Evolutionary conservation across 306 rosid genomes (phyloP).

Genomic region (Rosa persica): DNA sequence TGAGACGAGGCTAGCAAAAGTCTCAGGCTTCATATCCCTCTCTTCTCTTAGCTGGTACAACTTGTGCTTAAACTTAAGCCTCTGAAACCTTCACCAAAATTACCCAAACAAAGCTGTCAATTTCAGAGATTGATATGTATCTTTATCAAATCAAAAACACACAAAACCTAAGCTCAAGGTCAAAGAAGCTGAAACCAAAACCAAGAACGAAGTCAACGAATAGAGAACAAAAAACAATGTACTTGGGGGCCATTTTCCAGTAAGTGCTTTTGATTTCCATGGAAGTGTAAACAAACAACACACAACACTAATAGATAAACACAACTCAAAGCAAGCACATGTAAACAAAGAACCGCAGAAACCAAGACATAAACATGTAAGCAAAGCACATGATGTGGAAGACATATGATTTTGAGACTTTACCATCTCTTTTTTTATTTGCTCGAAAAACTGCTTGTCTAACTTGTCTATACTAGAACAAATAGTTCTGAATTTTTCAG

Average conservation of each 20-base stretch:
- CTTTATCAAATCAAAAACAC: neutral
- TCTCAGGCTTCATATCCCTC: slow-evolving; percentile 93
- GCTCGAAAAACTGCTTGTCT: slow-evolving; percentile 84
- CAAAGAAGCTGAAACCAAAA: neutral
- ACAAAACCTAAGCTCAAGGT: neutral
- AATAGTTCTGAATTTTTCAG: slow-evolving; percentile 89
- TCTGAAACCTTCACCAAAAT: slow-evolving; percentile 59
- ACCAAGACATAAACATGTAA: slow-evolving; percentile 4
- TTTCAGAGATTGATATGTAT: neutral
- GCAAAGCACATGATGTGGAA: too few relatives aligned
- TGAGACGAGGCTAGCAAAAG: slow-evolving; percentile 85
- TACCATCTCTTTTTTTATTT: slow-evolving; percentile 89
- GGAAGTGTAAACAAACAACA: too few relatives aligned
- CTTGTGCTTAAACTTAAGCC: slow-evolving; percentile 82
- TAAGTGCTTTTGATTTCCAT: slow-evolving; percentile 92
- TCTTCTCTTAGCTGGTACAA: slow-evolving; percentile 88
- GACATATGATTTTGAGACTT: neutral
- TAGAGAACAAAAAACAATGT: slow-evolving; percentile 17
- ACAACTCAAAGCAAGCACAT: neutral
- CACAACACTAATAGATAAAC: neutral
- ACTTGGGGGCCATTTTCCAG: slow-evolving; percentile 96
- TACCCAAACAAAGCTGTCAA: neutral
- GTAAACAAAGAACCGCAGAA: neutral
- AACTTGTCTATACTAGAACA: slow-evolving; percentile 93
- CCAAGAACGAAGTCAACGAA: neutral